Evolutionary conservation across 2,329 filamentous ascomycete species (phyloP).

Genomic region (Cercospora sp.): DNA sequence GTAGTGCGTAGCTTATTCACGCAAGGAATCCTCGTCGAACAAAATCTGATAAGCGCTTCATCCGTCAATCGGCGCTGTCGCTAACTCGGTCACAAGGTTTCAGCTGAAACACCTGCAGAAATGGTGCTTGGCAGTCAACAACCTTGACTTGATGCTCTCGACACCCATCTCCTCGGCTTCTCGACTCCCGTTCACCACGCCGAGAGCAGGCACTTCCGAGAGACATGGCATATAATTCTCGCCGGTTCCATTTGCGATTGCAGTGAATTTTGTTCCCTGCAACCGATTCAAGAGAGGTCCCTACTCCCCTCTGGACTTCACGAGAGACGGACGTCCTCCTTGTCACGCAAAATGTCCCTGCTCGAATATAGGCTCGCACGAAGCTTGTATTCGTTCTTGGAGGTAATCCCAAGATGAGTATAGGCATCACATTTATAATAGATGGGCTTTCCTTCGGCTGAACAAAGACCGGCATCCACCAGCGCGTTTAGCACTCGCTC

Average conservation of each 20-base stretch:
- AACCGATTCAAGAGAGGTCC: not conserved
- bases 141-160: not conserved
- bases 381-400: conserved; percentile 45
- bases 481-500: conserved; percentile 65
- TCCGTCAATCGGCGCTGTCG: not conserved
- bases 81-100: not conserved
- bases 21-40: not conserved
- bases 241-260: not conserved
- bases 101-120: not conserved
- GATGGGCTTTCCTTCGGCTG: conserved; percentile 51
- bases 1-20: not conserved
- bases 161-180: too few species aligned
- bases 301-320: conserved; percentile 18
- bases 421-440: conserved; percentile 76
- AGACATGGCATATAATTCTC: not conserved
- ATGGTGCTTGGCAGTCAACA: not conserved
- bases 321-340: conserved; percentile 24
- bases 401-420: conserved; percentile 47
- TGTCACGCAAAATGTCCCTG: conserved; percentile 35
- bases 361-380: conserved; percentile 49
- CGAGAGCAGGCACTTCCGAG: not conserved
- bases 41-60: not conserved
- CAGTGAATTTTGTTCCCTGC: not conserved
- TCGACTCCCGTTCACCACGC: too few species aligned
- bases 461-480: conserved; percentile 60